Evolutionary conservation across 768 basidiomycete species (phyloP), one percentile per base, ranked within the genome.

Genomic region (Tylopilus rubrobrunneus): DNA sequence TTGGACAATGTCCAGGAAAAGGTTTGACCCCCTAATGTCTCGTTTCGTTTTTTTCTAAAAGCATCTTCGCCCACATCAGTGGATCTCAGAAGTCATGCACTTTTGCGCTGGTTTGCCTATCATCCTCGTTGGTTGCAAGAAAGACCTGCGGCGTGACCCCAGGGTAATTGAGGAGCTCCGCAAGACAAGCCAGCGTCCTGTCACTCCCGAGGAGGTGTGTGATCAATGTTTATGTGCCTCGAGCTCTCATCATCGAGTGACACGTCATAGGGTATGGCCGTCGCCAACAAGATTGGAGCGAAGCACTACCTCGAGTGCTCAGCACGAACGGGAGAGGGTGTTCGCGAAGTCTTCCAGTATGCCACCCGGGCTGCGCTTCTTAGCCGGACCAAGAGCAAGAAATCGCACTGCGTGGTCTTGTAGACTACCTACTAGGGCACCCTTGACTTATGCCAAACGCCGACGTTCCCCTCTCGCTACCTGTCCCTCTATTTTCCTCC

Each of bases 1-100:
- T 80, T 99, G 60, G 97, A 97, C 76, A 99, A 99, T 84, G 97
- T 99, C 29, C 94, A 98, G 79, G 97, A 99, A 79, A 98, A 98
- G 90, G 97, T 90, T 40, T 55, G 84, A 78, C 33, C 42, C 23
- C 31, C 4, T 28, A 53, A 45, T 40, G 27, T 50, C 25, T 50
- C 53, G 7, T 36, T 45, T 56, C 25, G 37, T 45, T 43, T 46
- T 19, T 23, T 52, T 10, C 45, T 61, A 33, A 62, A 44, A 40
- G 40, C 41, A 49, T 45, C 39, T 31, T 31, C 31, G 7, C 31
- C 25, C 44, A 31, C 57, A 62, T 21, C 62, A 98, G 94, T 99
- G 96, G 96, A 96, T 98, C 66, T 91, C 93, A 37, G 96, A 99
- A 70, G 95, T 99, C 41, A 88, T 92, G 81, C 97, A 98, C 73